phyloP scores from a whole-genome alignment of 1,284 basidiomycete genomes.

The Rhodotorula sp. region DNA sequence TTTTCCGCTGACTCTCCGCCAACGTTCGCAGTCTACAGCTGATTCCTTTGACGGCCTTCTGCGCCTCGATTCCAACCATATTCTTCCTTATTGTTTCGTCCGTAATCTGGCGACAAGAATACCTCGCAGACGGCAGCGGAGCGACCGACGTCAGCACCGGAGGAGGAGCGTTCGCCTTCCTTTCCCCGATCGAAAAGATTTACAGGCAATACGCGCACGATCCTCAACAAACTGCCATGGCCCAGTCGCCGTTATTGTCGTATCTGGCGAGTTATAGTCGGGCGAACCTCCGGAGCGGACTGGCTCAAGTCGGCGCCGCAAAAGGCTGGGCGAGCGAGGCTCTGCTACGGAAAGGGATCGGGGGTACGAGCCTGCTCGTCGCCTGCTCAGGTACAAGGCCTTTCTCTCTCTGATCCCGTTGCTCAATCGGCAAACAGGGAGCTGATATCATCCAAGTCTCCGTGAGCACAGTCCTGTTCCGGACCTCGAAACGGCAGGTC shows the following conservation, averaged over 20 bases:
- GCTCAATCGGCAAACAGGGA: too few species aligned
- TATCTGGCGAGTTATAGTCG: constrained; percentile 15
- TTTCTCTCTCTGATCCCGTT: not conserved
- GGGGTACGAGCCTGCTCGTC: constrained; percentile 23
- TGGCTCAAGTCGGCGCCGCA: constrained; percentile 17
- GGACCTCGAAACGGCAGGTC: constrained; percentile 1
- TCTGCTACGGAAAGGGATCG: constrained; percentile 28
- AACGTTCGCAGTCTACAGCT: constrained; percentile 8
- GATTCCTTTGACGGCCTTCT: constrained; percentile 29
- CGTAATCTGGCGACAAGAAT: constrained; percentile 30
- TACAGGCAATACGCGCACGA: not conserved
- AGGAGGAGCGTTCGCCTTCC: not conserved
- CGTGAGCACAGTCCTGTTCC: constrained; percentile 7
- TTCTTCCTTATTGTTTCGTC: constrained; percentile 31
- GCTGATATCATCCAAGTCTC: not conserved
- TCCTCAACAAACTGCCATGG: not conserved
- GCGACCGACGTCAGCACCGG: not conserved
- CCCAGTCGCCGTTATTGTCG: not conserved
- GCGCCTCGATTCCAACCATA: constrained; percentile 25
- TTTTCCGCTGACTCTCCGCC: not conserved
- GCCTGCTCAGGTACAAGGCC: constrained; percentile 23
- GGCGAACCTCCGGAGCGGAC: constrained; percentile 13
- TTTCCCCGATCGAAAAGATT: constrained; percentile 1
- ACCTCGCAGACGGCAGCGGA: constrained; percentile 8
- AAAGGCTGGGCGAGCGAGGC: constrained; percentile 36